These are phyloP conservation scores for Sugiyamaella castrensis DNA, from an alignment of 1,139 yeast species.

Conservation along the genomic window DNA sequence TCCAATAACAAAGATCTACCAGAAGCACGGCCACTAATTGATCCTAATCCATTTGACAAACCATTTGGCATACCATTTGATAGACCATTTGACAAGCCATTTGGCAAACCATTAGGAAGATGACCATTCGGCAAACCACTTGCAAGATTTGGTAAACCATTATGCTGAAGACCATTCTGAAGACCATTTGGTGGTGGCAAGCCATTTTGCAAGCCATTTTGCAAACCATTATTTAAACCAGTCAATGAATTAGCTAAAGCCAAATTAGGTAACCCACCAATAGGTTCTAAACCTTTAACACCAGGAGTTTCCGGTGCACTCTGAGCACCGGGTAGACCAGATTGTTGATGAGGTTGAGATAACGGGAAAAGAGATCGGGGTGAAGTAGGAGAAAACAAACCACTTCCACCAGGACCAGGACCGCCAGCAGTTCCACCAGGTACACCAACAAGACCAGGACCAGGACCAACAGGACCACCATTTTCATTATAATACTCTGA, in stretches of 20 bases:
- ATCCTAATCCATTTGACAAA: background rate
- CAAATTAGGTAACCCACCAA: constrained; percentile 6
- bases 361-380: constrained; percentile 31
- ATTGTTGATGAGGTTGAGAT: constrained; percentile 15
- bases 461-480: background rate
- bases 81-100: constrained; percentile 10
- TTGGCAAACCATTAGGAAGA: constrained; percentile 4
- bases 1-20: constrained; percentile 36
- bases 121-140: constrained; percentile 9
- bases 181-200: background rate
- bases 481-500: constrained; percentile 18
- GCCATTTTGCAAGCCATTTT: background rate
- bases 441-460: no score
- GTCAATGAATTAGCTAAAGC: background rate
- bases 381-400: constrained; percentile 32
- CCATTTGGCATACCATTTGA: constrained; percentile 2
- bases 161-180: constrained; percentile 1
- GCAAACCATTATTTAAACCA: background rate
- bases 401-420: constrained; percentile 9
- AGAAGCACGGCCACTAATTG: constrained; percentile 16
- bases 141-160: background rate
- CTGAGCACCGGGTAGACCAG: background rate
- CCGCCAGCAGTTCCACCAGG: background rate
- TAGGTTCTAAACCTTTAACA: constrained; percentile 6
- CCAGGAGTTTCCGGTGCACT: constrained; percentile 14